Evolutionary conservation across 2,329 filamentous ascomycete species (phyloP).

Genomic region (Colletotrichum liriopes): DNA sequence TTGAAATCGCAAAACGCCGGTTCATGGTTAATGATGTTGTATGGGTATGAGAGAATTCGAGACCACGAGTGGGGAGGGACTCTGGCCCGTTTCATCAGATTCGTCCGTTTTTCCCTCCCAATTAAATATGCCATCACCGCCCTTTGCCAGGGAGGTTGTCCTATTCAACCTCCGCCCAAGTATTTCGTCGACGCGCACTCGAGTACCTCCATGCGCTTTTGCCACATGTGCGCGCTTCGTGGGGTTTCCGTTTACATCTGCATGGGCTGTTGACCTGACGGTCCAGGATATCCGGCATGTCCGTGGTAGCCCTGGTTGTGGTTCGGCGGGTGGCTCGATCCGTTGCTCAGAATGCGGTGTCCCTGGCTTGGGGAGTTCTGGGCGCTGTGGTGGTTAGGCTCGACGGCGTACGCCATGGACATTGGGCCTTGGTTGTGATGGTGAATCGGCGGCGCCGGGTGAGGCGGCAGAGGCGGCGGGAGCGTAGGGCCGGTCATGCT

Average conservation of each 20-base stretch:
- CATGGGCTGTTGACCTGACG: conserved; percentile 12
- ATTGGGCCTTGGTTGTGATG: conserved; percentile 30
- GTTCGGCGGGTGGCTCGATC: conserved; percentile 11
- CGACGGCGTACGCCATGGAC: conserved; percentile 32
- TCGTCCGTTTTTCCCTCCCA: conserved; percentile 8
- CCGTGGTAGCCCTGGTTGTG: conserved; percentile 26
- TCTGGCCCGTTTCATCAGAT: conserved; percentile 13
- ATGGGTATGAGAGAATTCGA: conserved; percentile 11
- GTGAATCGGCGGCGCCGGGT: conserved; percentile 5
- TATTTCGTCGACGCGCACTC: not conserved
- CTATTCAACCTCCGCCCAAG: not conserved
- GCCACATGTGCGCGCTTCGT: not conserved
- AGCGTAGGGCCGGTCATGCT: conserved; percentile 44
- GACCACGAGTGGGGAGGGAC: not conserved
- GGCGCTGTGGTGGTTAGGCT: conserved; percentile 35
- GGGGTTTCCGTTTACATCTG: conserved; percentile 18
- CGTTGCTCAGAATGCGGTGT: conserved; percentile 29
- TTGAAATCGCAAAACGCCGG: conserved; percentile 40
- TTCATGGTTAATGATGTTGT: conserved; percentile 28
- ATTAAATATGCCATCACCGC: not conserved
- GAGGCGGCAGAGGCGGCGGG: conserved; percentile 22
- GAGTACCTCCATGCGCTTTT: not conserved
- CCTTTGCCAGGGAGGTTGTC: not conserved
- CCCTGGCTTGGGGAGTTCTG: conserved; percentile 31
- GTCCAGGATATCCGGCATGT: conserved; percentile 5